A percentile compares a stretch with the other conserved stretches of the same genome.
These are phyloP conservation scores for Saxispiralis lemnorum DNA, from an alignment of 495 filamentous ascomycete genomes.

Conservation along the genomic window DNA sequence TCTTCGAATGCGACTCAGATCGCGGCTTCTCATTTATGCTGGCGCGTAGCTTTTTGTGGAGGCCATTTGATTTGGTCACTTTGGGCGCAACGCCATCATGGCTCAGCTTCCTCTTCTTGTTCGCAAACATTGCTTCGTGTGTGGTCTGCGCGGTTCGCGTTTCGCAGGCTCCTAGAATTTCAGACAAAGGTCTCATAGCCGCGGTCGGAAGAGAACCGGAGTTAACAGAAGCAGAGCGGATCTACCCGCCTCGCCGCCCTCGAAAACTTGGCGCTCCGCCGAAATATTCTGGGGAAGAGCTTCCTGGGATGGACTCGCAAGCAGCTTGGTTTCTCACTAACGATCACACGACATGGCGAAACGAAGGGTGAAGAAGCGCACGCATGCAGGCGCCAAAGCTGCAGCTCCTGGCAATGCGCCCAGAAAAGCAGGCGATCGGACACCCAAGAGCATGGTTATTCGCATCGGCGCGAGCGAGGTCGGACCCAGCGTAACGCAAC, in stretches of 20 bases:
- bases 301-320: neutral
- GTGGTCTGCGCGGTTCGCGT: neutral
- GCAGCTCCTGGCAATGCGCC: slow-evolving; percentile 28
- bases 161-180: slow-evolving; percentile 4
- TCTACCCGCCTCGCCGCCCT: neutral
- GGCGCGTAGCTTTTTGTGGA: too few species aligned
- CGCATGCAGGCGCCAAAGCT: slow-evolving; percentile 50
- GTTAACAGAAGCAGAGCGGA: neutral
- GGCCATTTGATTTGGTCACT: neutral
- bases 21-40: neutral
- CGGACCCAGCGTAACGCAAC: slow-evolving; percentile 73
- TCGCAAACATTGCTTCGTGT: neutral
- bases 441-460: slow-evolving; percentile 96
- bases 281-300: neutral
- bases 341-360: slow-evolving; percentile 46
- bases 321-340: too few species aligned
- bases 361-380: slow-evolving; percentile 72
- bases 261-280: too few species aligned
- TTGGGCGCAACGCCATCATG: slow-evolving; percentile 1
- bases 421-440: slow-evolving; percentile 33
- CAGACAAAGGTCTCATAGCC: too few species aligned
- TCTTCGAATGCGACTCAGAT: too few species aligned
- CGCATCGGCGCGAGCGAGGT: slow-evolving; percentile 88
- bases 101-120: slow-evolving; percentile 15
- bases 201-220: neutral